phyloP scores from a whole-genome alignment of 2,329 filamentous ascomycete genomes.

The Aspergillus brasiliensis region DNA sequence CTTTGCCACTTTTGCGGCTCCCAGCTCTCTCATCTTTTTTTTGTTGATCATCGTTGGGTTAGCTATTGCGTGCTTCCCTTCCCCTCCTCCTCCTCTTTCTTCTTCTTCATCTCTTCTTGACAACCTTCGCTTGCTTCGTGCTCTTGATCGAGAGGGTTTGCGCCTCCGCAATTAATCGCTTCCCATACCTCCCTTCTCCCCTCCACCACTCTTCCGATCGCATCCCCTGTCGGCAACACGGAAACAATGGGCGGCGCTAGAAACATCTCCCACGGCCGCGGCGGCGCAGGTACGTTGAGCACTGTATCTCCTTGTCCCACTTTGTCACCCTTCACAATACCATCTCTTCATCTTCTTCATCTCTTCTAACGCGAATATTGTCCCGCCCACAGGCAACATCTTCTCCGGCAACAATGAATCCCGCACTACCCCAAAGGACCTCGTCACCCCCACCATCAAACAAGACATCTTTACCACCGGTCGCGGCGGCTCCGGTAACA shows the following conservation, averaged over 20 bases:
- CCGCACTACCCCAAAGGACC: slow-evolving; percentile 60
- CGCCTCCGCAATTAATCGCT: not conserved
- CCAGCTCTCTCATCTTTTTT: too few species aligned
- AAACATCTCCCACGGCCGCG: slow-evolving; percentile 68
- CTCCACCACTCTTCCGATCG: not conserved
- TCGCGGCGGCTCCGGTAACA: slow-evolving; percentile 85
- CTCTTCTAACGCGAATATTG: not conserved
- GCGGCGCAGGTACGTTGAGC: slow-evolving; percentile 64
- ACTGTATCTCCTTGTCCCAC: not conserved
- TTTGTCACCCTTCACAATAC: not conserved
- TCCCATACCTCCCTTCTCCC: not conserved
- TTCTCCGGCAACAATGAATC: slow-evolving; percentile 57
- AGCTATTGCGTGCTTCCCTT: not conserved
- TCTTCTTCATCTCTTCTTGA: not conserved
- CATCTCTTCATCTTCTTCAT: not conserved
- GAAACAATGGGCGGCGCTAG: slow-evolving; percentile 24
- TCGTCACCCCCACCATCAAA: slow-evolving; percentile 83
- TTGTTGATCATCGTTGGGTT: not conserved
- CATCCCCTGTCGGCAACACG: slow-evolving; percentile 3
- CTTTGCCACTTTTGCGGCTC: too few species aligned
- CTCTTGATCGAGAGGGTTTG: not conserved
- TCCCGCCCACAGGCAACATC: slow-evolving; percentile 60
- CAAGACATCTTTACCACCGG: slow-evolving; percentile 83
- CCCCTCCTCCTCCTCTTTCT: not conserved
- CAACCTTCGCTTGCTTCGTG: too few species aligned